phyloP scores from a whole-genome alignment of 2,329 filamentous ascomycete species.

The Chrysoporthe deuterocubensis region DNA sequence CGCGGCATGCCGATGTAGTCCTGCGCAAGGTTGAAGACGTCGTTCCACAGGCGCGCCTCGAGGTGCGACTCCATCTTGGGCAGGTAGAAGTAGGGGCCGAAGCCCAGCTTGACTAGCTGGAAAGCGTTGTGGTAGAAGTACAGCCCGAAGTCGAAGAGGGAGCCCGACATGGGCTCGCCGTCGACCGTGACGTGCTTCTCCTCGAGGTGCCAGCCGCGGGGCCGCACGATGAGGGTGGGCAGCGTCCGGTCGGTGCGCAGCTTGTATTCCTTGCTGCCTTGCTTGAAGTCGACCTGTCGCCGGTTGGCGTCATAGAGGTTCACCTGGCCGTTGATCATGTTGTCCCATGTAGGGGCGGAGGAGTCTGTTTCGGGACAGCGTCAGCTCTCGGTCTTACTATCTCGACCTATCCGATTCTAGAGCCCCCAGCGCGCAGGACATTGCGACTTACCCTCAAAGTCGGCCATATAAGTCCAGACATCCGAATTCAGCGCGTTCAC shows the following conservation, averaged over 20 bases:
- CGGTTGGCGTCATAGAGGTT: slow-evolving; percentile 97
- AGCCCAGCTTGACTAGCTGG: slow-evolving; percentile 81
- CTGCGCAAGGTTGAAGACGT: slow-evolving; percentile 93
- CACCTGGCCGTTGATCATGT: slow-evolving; percentile 98
- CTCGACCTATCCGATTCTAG: no score
- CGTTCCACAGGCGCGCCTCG: slow-evolving; percentile 97
- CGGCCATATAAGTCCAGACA: slow-evolving; percentile 99
- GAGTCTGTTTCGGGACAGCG: slow-evolving; percentile 65
- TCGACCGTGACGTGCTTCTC: slow-evolving; percentile 98
- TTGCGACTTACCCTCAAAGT: slow-evolving; percentile 80
- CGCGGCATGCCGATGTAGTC: slow-evolving; percentile 89
- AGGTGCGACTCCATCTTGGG: slow-evolving; percentile 98
- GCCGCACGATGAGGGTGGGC: slow-evolving; percentile 91
- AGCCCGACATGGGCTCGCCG: slow-evolving; percentile 89
- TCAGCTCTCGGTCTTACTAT: slow-evolving; percentile 26
- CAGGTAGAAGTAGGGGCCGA: slow-evolving; percentile 96
- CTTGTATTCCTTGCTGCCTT: slow-evolving; percentile 95
- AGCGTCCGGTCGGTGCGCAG: slow-evolving; percentile 84
- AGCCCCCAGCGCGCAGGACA: neutral
- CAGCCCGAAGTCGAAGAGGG: slow-evolving; percentile 94
- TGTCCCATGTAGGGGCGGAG: slow-evolving; percentile 95
- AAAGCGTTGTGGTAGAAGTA: slow-evolving; percentile 99
- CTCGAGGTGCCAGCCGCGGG: slow-evolving; percentile 95
- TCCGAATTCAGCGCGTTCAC: slow-evolving; percentile 95
- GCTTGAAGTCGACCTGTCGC: slow-evolving; percentile 93